Percentiles rank a stretch among this genome's conserved stretches.
Conservation (phyloP, 768 basidiomycete species). For the Suillus hirtellus region DNA sequence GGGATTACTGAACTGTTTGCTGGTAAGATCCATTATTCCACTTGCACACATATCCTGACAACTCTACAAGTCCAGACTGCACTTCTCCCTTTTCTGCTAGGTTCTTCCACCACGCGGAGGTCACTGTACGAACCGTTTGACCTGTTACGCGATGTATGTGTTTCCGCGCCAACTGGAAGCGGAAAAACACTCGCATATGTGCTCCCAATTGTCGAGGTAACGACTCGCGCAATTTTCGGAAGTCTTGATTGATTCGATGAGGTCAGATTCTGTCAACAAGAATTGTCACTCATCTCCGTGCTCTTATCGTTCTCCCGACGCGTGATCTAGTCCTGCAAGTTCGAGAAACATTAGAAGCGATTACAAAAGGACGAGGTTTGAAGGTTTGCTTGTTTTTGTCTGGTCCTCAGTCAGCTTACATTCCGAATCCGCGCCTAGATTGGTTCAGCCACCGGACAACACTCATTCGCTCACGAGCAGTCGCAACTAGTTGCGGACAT, state of each 20-base stretch:
- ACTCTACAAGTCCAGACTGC: slow-evolving; percentile 75
- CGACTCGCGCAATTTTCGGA: slow-evolving; percentile 10
- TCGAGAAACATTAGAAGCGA: slow-evolving; percentile 83
- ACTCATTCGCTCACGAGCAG: slow-evolving; percentile 93
- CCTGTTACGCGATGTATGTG: slow-evolving; percentile 79
- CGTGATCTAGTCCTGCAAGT: slow-evolving; percentile 93
- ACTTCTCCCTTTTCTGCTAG: slow-evolving; percentile 80
- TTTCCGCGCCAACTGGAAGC: slow-evolving; percentile 96
- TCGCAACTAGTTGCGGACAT: slow-evolving; percentile 68
- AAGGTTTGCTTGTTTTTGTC: slow-evolving; percentile 50
- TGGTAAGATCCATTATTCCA: slow-evolving; percentile 47
- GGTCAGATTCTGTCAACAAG: slow-evolving; percentile 67
- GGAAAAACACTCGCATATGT: slow-evolving; percentile 98
- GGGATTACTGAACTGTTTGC: slow-evolving; percentile 90
- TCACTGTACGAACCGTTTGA: slow-evolving; percentile 66
- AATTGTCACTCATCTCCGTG: slow-evolving; percentile 81
- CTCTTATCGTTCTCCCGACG: slow-evolving; percentile 89
- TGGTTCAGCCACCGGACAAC: slow-evolving; percentile 89
- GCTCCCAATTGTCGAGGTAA: slow-evolving; percentile 86
- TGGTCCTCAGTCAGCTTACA: not conserved
- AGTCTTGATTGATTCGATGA: not conserved
- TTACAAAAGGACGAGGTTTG: slow-evolving; percentile 83
- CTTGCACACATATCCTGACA: slow-evolving; percentile 18
- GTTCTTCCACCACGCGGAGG: slow-evolving; percentile 37
- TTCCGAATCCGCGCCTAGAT: slow-evolving; percentile 39